Percentiles rank a stretch among this genome's conserved stretches.
phyloP scores from a whole-genome alignment of 2,329 filamentous ascomycete genomes.

The Tolypocladium ophioglossoides region DNA sequence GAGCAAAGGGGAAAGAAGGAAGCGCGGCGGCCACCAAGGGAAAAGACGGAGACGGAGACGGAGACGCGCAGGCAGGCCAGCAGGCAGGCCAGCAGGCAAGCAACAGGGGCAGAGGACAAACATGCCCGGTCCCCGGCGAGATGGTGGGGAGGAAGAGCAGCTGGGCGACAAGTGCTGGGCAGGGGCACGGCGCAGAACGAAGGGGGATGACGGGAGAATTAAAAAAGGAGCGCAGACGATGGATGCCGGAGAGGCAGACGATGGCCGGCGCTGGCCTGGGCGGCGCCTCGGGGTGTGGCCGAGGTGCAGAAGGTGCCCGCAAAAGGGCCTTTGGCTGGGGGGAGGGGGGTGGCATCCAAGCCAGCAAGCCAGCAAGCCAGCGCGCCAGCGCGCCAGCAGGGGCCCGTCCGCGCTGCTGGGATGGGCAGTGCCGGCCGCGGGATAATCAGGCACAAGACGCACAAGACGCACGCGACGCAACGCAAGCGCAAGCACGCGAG shows the following conservation, averaged over 20 bases:
- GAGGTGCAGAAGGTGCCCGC: no score
- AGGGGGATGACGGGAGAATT: not conserved
- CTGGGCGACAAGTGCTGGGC: not conserved
- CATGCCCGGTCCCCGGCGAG: not conserved
- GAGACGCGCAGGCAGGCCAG: not conserved
- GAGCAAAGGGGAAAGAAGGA: not conserved
- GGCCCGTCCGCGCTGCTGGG: not conserved
- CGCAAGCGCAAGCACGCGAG: no score
- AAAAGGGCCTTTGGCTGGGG: not conserved
- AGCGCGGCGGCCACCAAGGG: not conserved
- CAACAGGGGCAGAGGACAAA: not conserved
- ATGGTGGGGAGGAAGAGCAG: not conserved
- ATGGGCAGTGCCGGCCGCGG: not conserved
- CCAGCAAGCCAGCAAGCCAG: not conserved
- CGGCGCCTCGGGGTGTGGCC: no score
- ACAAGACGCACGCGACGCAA: no score
- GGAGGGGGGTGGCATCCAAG: not conserved
- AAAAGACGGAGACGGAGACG: not conserved
- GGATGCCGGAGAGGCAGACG: not conserved
- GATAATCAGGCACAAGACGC: not conserved
- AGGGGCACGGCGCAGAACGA: not conserved
- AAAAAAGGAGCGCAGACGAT: not conserved
- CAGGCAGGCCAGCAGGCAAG: not conserved
- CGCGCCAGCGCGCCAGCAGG: not conserved
- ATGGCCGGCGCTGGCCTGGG: not conserved